These are phyloP conservation scores for Rhizomucor pusillus DNA, from an alignment of 371 early-diverging fungal species.

Conservation along the genomic window DNA sequence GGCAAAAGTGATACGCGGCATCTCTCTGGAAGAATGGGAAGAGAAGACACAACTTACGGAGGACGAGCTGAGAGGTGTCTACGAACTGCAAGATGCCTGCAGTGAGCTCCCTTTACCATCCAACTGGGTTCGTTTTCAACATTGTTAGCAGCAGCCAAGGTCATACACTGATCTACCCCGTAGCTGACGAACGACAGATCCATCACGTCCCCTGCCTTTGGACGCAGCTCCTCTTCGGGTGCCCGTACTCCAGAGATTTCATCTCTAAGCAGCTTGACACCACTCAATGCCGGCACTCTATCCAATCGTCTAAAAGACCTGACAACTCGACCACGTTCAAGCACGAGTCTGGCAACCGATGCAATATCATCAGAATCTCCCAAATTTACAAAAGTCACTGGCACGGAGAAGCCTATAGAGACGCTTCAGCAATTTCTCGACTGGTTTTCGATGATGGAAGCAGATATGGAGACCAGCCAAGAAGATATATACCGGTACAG, in stretches of 20 bases:
- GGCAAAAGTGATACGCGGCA: constrained; percentile 33
- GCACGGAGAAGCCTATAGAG: constrained; percentile 61
- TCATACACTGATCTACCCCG: not conserved
- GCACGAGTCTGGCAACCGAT: constrained; percentile 37
- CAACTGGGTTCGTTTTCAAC: constrained; percentile 27
- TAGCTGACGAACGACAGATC: constrained; percentile 19
- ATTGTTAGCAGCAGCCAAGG: no score
- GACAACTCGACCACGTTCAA: constrained; percentile 39
- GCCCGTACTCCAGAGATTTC: constrained; percentile 30
- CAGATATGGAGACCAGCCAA: constrained; percentile 79
- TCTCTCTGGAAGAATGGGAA: constrained; percentile 70
- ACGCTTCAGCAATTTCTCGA: constrained; percentile 87
- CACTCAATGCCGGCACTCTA: constrained; percentile 27
- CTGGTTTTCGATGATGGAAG: constrained; percentile 83
- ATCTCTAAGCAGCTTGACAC: constrained; percentile 7
- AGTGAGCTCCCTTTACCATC: constrained; percentile 68
- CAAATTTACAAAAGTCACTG: constrained; percentile 29
- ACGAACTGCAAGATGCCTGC: constrained; percentile 66
- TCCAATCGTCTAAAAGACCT: constrained; percentile 24
- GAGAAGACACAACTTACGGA: constrained; percentile 57
- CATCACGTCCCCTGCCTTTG: constrained; percentile 26
- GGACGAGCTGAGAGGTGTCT: constrained; percentile 56
- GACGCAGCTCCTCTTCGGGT: constrained; percentile 29
- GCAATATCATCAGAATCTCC: constrained; percentile 30
- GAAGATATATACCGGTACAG: constrained; percentile 76